These are phyloP conservation scores for Solanum aculeatissimum DNA, from an alignment of 305 asterid genomes.

Conservation along the genomic window DNA sequence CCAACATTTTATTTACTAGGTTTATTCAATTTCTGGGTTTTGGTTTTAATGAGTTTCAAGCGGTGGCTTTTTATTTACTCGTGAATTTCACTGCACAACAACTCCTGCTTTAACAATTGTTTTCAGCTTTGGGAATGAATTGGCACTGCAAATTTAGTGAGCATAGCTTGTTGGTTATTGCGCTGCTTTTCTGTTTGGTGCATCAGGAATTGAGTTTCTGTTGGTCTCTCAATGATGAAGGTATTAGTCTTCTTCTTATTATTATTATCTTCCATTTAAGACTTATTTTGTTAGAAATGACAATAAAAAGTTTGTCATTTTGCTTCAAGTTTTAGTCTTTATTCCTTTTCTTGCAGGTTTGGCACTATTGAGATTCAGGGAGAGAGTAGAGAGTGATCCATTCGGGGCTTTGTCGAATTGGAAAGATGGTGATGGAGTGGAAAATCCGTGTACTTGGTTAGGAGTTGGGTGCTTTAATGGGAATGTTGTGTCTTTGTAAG, in stretches of 20 bases:
- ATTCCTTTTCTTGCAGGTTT: constrained; percentile 32
- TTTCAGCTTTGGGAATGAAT: constrained; percentile 20
- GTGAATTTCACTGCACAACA: constrained; percentile 13
- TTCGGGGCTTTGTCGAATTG: constrained; percentile 63
- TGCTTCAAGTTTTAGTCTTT: background rate
- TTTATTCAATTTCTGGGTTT: constrained; percentile 9
- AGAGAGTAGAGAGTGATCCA: constrained; percentile 47
- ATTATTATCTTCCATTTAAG: background rate
- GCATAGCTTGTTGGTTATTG: constrained; percentile 16
- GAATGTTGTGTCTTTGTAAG: constrained; percentile 64
- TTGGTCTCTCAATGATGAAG: constrained; percentile 65
- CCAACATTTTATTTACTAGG: constrained; percentile 9
- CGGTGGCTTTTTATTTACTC: constrained; percentile 18
- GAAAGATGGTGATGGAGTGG: constrained; percentile 60
- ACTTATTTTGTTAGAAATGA: background rate
- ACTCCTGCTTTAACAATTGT: constrained; percentile 1
- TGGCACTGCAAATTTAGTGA: constrained; percentile 25
- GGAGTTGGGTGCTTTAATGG: constrained; percentile 74
- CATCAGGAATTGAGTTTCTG: constrained; percentile 28
- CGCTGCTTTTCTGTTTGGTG: constrained; percentile 20
- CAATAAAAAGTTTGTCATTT: background rate
- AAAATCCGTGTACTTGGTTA: constrained; percentile 75
- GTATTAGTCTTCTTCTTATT: constrained; percentile 14
- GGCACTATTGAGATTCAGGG: constrained; percentile 58
- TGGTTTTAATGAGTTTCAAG: background rate